Evolutionary conservation across 1,284 basidiomycete species (phyloP).

Genomic region (Heterobasidion occidentale): DNA sequence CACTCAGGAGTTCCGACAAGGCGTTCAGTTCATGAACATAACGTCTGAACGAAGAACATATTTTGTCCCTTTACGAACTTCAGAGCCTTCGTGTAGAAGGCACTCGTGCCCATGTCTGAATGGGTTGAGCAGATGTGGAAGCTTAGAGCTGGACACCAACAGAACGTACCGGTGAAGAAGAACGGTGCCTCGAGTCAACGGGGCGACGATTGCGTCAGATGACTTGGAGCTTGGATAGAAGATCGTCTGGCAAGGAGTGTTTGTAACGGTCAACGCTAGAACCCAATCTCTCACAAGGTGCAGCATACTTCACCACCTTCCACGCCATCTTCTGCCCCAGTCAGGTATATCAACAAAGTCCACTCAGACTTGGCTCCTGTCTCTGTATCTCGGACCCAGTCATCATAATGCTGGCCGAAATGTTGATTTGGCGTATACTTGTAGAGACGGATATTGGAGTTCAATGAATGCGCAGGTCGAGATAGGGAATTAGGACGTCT

Average conservation of each 20-base stretch:
- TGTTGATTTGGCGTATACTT: slow-evolving; percentile 59
- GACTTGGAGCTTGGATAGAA: slow-evolving; percentile 59
- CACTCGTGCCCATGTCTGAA: slow-evolving; percentile 69
- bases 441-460: slow-evolving; percentile 65
- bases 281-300: neutral
- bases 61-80: slow-evolving; percentile 61
- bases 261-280: neutral
- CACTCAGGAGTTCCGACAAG: neutral
- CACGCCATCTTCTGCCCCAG: slow-evolving; percentile 63
- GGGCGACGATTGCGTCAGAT: slow-evolving; percentile 46
- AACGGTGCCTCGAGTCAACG: slow-evolving; percentile 58
- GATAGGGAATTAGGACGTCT: slow-evolving; percentile 24
- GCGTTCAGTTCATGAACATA: slow-evolving; percentile 46
- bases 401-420: slow-evolving; percentile 74
- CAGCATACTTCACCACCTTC: slow-evolving; percentile 61
- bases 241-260: slow-evolving; percentile 40
- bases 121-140: neutral
- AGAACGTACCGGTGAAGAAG: slow-evolving; percentile 59
- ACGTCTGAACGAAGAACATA: slow-evolving; percentile 74
- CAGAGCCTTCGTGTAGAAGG: slow-evolving; percentile 70
- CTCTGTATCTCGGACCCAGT: slow-evolving; percentile 47
- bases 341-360: slow-evolving; percentile 76
- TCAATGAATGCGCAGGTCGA: slow-evolving; percentile 47
- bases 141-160: neutral
- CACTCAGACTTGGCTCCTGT: slow-evolving; percentile 65